Evolutionary conservation across 441 rosid genomes (phyloP), one percentile per base, ranked within the genome.

Genomic region (Isatis lusitanica): DNA sequence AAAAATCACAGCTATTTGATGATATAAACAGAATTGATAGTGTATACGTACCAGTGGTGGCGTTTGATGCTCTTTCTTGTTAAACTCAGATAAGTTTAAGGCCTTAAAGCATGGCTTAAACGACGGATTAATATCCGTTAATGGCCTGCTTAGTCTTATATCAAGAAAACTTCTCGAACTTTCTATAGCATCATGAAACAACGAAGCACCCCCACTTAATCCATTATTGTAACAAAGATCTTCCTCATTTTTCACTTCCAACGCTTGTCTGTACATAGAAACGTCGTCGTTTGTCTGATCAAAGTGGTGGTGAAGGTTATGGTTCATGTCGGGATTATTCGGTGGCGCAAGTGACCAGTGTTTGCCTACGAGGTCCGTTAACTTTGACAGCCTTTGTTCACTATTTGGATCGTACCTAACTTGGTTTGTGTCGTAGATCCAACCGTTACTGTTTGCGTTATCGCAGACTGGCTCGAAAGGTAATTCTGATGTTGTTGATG

Each of bases 261-360:
- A 59, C 11, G 57, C 77, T 66, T 77, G 73, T 66, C 75, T 64
- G 46, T 62, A 78, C 67, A 86, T 63, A 36, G 92, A 86, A 48
- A 80, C 74, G 17, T 73, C 76, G 16, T 77, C 76, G 76, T 83
- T 77, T 53, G 88, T 43, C 26, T 81, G 81, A 9, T 80, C 72
- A 35, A 66, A 77, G 51, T 73, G 80, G 56, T 70, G 79, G 31
- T 70, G 75, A 70, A 64, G 48, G 63, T 64, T 76, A n/a, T 57
- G 72, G 75, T 76, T 64, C 56, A 76, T 70, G 72, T 86, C 84
- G 9, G 82, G 80, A 56, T 70, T 75, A 77, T 83, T 82, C 0
- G 92, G 92, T 1, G 92, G 92, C 2, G 91, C 94, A 51, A 90
- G 86, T 1, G 91, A 86, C 94, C 90, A 91, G 81, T 87, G 83